These are phyloP conservation scores for Brassica carinata DNA, from an alignment of 345 rosid genomes.

Conservation along the genomic window DNA sequence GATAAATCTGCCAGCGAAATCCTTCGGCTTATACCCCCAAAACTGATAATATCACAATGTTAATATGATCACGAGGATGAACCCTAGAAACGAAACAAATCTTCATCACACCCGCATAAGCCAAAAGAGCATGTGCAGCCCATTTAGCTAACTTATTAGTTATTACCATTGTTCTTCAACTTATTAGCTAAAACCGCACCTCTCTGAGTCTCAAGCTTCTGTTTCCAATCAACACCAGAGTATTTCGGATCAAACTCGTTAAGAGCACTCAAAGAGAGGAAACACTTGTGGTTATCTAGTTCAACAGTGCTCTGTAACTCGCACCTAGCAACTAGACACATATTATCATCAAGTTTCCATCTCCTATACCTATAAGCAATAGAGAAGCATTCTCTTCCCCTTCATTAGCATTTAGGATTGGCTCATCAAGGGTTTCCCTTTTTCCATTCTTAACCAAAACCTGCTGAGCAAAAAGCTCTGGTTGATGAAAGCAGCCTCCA, in stretches of 20 bases:
- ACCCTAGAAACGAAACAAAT: constrained; percentile 92
- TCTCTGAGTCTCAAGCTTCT: constrained; percentile 94
- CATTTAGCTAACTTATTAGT: constrained; percentile 92
- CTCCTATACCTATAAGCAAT: constrained; percentile 89
- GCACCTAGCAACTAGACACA: constrained; percentile 78
- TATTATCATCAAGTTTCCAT: constrained; percentile 87
- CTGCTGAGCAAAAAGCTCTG: constrained; percentile 56
- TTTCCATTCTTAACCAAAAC: constrained; percentile 84
- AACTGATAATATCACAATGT: constrained; percentile 88
- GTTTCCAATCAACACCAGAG: constrained; percentile 95
- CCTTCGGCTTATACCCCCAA: constrained; percentile 84
- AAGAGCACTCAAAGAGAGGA: constrained; percentile 85
- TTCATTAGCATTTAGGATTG: constrained; percentile 64
- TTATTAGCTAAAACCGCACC: constrained; percentile 96
- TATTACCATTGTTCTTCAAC: constrained; percentile 93
- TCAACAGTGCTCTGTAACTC: constrained; percentile 90
- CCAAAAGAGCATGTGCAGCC: constrained; percentile 93
- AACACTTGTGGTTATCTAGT: constrained; percentile 72
- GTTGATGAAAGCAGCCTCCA: constrained; percentile 64
- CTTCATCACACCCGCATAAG: constrained; percentile 93
- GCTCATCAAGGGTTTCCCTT: constrained; percentile 76
- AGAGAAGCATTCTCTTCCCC: constrained; percentile 89
- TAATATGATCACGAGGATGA: constrained; percentile 95
- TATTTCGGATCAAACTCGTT: constrained; percentile 97
- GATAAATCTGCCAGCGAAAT: constrained; percentile 91